Percentiles rank a stretch among this genome's conserved stretches.
These are phyloP conservation scores for Starmerella apicola DNA, from an alignment of 805 yeast genomes.

Conservation along the genomic window DNA sequence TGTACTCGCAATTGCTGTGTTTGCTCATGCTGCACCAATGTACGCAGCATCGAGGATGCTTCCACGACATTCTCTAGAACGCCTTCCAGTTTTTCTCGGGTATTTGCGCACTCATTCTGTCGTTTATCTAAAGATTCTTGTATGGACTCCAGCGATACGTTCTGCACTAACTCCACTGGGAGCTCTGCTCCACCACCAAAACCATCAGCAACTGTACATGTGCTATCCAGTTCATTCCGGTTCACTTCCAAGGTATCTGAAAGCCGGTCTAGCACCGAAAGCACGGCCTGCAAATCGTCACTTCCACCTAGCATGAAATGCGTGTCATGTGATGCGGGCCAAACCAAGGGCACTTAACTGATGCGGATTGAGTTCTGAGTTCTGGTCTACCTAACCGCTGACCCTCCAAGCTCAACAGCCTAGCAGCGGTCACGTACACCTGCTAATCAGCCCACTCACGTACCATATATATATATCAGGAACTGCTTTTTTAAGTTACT, in stretches of 20 bases:
- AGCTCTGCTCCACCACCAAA: slow-evolving; percentile 14
- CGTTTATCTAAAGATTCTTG: slow-evolving; percentile 6
- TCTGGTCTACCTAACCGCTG: too few species aligned
- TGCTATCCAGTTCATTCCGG: slow-evolving; percentile 18
- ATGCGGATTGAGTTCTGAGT: too few species aligned
- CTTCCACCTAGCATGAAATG: slow-evolving; percentile 19
- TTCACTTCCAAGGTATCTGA: slow-evolving; percentile 16
- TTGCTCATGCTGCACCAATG: background rate
- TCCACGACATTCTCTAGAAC: slow-evolving; percentile 1
- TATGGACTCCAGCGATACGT: slow-evolving; percentile 3
- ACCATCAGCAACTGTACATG: slow-evolving; percentile 17
- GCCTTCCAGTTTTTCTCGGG: slow-evolving; percentile 2
- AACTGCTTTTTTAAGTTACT: too few species aligned
- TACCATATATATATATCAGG: too few species aligned
- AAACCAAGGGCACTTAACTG: too few species aligned
- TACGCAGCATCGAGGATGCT: slow-evolving; percentile 7
- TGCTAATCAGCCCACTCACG: too few species aligned
- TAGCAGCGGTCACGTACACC: too few species aligned
- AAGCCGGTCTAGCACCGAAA: slow-evolving; percentile 20
- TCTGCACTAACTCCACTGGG: slow-evolving; percentile 12
- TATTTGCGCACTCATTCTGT: slow-evolving; percentile 6
- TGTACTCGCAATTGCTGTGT: slow-evolving; percentile 9
- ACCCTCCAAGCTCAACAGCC: too few species aligned
- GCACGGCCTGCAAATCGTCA: slow-evolving; percentile 24
- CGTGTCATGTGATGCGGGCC: too few species aligned